A percentile compares a stretch with the other conserved stretches of the same genome.
Evolutionary conservation across 352 stramenopile species (phyloP).

Genomic region (Aphanomyces astaci): DNA sequence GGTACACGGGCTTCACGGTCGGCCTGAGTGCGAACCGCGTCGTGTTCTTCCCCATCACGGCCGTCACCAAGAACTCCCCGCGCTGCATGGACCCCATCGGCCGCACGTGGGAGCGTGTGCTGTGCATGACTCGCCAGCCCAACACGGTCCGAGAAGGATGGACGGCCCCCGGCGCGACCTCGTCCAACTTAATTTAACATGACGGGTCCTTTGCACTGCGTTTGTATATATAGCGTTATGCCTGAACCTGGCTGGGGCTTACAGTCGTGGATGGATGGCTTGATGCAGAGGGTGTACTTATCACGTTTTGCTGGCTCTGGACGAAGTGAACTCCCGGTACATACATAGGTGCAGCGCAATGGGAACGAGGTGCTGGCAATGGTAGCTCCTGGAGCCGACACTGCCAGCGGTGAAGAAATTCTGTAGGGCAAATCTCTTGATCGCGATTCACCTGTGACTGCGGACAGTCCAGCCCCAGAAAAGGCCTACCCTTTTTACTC

Average conservation of each 20-base stretch:
- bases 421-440: slow-evolving; percentile 77
- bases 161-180: slow-evolving; percentile 45
- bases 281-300: no score
- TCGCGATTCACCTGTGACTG: slow-evolving; percentile 60
- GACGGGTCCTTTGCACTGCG: background rate
- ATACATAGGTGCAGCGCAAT: no score
- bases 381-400: slow-evolving; percentile 35
- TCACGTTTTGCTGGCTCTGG: no score
- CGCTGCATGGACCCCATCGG: slow-evolving; percentile 80
- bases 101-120: slow-evolving; percentile 91
- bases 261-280: no score
- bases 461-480: slow-evolving; percentile 21
- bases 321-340: no score
- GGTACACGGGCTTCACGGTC: slow-evolving; percentile 96
- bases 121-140: slow-evolving; percentile 92
- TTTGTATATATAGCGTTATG: no score
- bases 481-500: slow-evolving; percentile 29
- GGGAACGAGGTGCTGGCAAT: slow-evolving; percentile 29
- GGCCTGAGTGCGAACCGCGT: slow-evolving; percentile 96
- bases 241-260: no score
- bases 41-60: slow-evolving; percentile 87
- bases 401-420: slow-evolving; percentile 50
- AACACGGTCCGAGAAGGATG: slow-evolving; percentile 67
- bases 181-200: slow-evolving; percentile 41
- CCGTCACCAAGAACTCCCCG: slow-evolving; percentile 81